Conservation (phyloP, 2,329 filamentous ascomycete species). For the Aspergillus brunneoviolaceus region DNA sequence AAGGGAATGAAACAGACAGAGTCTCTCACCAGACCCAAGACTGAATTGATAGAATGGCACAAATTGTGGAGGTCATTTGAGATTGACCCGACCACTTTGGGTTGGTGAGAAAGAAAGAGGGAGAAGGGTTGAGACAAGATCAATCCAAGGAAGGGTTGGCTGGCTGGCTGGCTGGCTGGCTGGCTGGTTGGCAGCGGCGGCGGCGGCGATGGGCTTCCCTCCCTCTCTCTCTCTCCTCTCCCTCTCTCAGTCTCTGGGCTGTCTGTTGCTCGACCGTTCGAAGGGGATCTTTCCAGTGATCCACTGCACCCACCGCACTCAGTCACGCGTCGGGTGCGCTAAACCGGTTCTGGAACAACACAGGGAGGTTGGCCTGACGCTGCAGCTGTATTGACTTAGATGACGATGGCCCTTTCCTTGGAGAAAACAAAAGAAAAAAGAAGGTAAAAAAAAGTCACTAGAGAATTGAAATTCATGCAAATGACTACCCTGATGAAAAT, state of each 20-base stretch:
- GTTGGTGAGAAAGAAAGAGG: slow-evolving; percentile 21
- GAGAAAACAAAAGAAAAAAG: no score
- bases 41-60: slow-evolving; percentile 15
- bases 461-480: no score
- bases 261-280: slow-evolving; percentile 22
- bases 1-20: slow-evolving; percentile 1
- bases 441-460: no score
- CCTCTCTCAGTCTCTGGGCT: slow-evolving; percentile 18
- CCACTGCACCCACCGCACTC: not conserved
- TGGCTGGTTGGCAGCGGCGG: slow-evolving; percentile 3
- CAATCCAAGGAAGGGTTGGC: slow-evolving; percentile 18
- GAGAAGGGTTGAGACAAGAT: slow-evolving; percentile 8
- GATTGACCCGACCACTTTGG: slow-evolving; percentile 21
- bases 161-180: not conserved
- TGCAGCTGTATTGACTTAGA: not conserved
- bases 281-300: slow-evolving; percentile 27
- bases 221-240: slow-evolving; percentile 6
- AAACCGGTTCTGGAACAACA: slow-evolving; percentile 26
- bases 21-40: slow-evolving; percentile 24
- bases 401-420: not conserved
- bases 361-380: slow-evolving; percentile 17
- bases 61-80: slow-evolving; percentile 25
- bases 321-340: slow-evolving; percentile 42
- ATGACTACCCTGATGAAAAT: no score
- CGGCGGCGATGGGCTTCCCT: not conserved